Evolutionary conservation across 2,329 filamentous ascomycete genomes (phyloP).

Genomic region (Calonectria hongkongensis): DNA sequence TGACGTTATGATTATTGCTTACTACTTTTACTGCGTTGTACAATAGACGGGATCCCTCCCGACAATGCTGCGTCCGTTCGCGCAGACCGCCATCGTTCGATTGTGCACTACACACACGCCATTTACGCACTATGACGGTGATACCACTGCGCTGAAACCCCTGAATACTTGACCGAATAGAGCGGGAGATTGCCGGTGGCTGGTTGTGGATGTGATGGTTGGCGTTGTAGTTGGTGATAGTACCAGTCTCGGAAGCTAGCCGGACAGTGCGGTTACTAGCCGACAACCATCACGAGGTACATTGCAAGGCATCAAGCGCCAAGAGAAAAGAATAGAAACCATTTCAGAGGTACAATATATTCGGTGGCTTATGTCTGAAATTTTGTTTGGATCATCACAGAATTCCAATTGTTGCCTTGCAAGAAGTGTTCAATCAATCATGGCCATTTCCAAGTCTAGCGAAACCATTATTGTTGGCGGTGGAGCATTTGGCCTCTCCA

Average conservation of each 20-base stretch:
- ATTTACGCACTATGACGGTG: neutral
- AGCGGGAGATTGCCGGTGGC: neutral
- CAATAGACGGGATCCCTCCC: neutral
- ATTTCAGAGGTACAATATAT: neutral
- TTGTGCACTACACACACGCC: neutral
- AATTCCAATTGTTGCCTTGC: too few species aligned
- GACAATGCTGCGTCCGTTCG: neutral
- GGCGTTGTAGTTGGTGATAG: neutral
- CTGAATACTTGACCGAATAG: neutral
- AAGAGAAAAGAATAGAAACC: neutral
- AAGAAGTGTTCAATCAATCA: neutral
- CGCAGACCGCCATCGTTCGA: neutral
- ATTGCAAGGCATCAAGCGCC: neutral
- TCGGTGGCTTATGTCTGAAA: neutral
- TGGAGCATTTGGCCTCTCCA: conserved; percentile 39
- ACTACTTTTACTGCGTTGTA: neutral
- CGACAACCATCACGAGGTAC: conserved; percentile 1
- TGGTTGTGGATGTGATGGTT: neutral
- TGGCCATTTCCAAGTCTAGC: conserved; percentile 22
- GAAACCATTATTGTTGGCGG: conserved; percentile 37
- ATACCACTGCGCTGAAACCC: too few species aligned
- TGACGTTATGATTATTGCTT: neutral
- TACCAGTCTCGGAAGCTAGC: neutral
- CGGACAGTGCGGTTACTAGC: neutral
- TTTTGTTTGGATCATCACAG: too few species aligned